Percentiles rank a stretch among this genome's conserved stretches.
Evolutionary conservation across 768 basidiomycete genomes (phyloP).

Genomic region (Neoboletus subvelutipes): DNA sequence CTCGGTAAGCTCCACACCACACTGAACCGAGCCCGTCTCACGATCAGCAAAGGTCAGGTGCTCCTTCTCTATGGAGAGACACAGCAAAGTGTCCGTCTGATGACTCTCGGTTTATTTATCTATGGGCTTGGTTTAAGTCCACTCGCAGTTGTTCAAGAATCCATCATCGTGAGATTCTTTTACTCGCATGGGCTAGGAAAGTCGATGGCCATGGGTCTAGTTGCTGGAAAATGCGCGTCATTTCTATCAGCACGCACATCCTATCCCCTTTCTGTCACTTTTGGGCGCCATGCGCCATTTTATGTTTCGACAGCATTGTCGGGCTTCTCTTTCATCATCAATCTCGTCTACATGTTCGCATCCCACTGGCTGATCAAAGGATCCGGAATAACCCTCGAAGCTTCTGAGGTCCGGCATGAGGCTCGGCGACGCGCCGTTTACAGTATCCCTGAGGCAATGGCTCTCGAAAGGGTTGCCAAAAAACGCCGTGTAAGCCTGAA

Average conservation of each 20-base stretch:
- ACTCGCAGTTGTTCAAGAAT: conserved; percentile 80
- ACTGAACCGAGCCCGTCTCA: conserved; percentile 7
- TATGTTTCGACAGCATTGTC: conserved; percentile 65
- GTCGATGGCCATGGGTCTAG: conserved; percentile 79
- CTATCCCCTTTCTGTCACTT: conserved; percentile 69
- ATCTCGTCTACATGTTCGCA: conserved; percentile 62
- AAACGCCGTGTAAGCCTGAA: conserved; percentile 61
- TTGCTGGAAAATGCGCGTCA: conserved; percentile 76
- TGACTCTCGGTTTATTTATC: conserved; percentile 75
- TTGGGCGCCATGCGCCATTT: conserved; percentile 73
- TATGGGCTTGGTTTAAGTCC: conserved; percentile 82
- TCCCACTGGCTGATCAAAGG: conserved; percentile 65
- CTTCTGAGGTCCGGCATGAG: conserved; percentile 57
- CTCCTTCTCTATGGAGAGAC: conserved; percentile 68
- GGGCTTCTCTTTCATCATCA: conserved; percentile 63
- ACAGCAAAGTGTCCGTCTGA: conserved; percentile 56
- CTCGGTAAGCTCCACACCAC: conserved; percentile 40
- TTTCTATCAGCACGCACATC: conserved; percentile 75
- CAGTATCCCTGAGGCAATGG: conserved; percentile 56
- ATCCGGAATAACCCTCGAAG: conserved; percentile 63
- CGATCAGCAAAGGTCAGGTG: conserved; percentile 49
- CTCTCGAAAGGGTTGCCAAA: conserved; percentile 61
- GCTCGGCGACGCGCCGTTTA: conserved; percentile 45
- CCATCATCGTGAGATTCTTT: conserved; percentile 83
- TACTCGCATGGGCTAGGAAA: conserved; percentile 70